A percentile compares a stretch with the other conserved stretches of the same genome.
These are phyloP conservation scores for Nothomitra cinnamomea DNA, from an alignment of 2,329 filamentous ascomycete genomes.

Conservation along the genomic window DNA sequence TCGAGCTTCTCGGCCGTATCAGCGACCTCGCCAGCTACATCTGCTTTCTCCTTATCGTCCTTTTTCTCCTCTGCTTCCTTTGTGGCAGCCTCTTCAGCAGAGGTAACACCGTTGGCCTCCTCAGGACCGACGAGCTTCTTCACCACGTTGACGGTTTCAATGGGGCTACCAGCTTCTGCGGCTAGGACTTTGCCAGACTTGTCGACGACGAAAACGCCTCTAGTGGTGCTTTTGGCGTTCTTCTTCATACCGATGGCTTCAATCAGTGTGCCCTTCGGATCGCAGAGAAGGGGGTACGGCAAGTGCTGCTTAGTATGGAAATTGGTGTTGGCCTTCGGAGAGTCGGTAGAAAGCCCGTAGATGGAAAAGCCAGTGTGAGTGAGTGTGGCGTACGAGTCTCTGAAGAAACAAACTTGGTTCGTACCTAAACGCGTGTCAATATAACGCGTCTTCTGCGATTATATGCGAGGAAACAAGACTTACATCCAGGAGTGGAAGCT, in stretches of 20 bases:
- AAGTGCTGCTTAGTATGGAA: conserved; percentile 88
- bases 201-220: conserved; percentile 77
- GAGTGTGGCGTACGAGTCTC: conserved; percentile 63
- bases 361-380: conserved; percentile 67
- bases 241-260: conserved; percentile 82
- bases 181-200: conserved; percentile 69
- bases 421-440: conserved; percentile 45
- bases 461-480: conserved; percentile 25
- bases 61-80: conserved; percentile 16
- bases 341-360: conserved; percentile 79
- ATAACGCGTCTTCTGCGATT: conserved; percentile 1
- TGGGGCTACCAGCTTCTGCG: conserved; percentile 57
- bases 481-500: conserved; percentile 88
- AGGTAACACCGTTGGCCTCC: conserved; percentile 14
- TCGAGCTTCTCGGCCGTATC: conserved; percentile 22
- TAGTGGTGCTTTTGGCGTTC: conserved; percentile 56
- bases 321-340: conserved; percentile 75
- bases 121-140: conserved; percentile 46
- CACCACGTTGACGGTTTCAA: conserved; percentile 60
- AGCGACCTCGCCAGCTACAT: conserved; percentile 24
- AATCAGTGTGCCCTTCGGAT: conserved; percentile 58
- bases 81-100: conserved; percentile 20
- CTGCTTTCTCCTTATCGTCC: conserved; percentile 14
- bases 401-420: conserved; percentile 82
- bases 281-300: conserved; percentile 76